Conservation (phyloP, 2,329 filamentous ascomycete genomes). For the Aurifilum marmelostoma region DNA sequence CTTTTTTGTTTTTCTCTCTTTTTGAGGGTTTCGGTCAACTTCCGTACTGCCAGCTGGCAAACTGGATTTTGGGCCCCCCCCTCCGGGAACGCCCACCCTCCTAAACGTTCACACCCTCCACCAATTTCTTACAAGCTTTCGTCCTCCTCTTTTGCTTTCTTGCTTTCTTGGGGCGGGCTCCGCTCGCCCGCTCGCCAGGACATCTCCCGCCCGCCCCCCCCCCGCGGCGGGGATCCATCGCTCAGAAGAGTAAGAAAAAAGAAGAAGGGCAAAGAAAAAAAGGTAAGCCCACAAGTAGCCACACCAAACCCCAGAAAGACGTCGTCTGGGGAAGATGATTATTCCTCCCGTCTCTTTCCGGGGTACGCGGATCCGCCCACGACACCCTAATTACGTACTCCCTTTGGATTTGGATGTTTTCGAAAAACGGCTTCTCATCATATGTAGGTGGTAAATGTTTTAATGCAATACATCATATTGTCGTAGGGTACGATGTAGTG, state of each 20-base stretch:
- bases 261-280: no score
- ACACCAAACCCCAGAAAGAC: slow-evolving; percentile 1
- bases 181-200: slow-evolving; percentile 5
- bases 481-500: not conserved
- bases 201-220: not conserved
- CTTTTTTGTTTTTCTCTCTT: no score
- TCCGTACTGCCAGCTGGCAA: not conserved
- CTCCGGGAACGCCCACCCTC: not conserved
- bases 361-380: slow-evolving; percentile 11
- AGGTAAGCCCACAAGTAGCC: not conserved
- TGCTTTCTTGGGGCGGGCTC: not conserved
- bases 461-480: no score
- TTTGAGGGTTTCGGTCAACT: not conserved
- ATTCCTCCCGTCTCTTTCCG: slow-evolving; percentile 17
- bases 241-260: not conserved
- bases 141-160: not conserved
- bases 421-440: no score
- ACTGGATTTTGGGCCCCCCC: not conserved
- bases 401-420: no score
- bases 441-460: no score
- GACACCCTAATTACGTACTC: not conserved
- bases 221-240: slow-evolving; percentile 1
- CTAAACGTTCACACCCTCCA: not conserved
- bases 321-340: slow-evolving; percentile 16
- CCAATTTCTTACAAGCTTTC: not conserved